Evolutionary conservation across 305 asterid species (phyloP).

Genomic region (Fraxinus baroniana): DNA sequence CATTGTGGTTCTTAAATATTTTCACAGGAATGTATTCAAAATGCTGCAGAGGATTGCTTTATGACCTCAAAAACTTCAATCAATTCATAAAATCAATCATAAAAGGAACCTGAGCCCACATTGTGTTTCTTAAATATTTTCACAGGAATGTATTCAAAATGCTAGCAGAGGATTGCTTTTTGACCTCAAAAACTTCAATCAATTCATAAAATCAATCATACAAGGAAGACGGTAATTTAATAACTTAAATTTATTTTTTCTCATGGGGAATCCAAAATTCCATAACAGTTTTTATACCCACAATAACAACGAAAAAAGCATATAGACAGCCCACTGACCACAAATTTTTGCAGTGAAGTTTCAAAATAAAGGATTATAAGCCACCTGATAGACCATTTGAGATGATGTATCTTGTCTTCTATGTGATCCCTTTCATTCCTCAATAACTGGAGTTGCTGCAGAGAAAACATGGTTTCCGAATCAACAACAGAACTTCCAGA

Average conservation of each 20-base stretch:
- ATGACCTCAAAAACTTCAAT: conserved; percentile 15
- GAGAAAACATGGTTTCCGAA: conserved; percentile 19
- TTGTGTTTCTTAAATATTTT: conserved; percentile 11
- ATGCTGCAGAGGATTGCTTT: conserved; percentile 15
- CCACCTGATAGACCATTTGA: conserved; percentile 85
- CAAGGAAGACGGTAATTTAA: not conserved
- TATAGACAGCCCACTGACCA: not conserved
- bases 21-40: conserved; percentile 1
- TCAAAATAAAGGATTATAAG: not conserved
- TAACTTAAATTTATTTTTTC: not conserved
- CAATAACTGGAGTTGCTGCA: conserved; percentile 73
- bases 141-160: conserved; percentile 7
- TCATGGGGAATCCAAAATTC: conserved; percentile 11
- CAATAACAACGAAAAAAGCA: conserved; percentile 1
- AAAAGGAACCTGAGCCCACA: conserved; percentile 45
- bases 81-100: not conserved
- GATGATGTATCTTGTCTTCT: conserved; percentile 80
- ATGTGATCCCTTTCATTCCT: conserved; percentile 78
- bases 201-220: not conserved
- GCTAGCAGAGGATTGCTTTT: conserved; percentile 10
- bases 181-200: conserved; percentile 15
- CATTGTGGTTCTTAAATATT: conserved; percentile 13
- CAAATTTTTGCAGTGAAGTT: not conserved
- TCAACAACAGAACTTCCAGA: not conserved
- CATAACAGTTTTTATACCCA: conserved; percentile 1